Percentiles rank a stretch among this genome's conserved stretches.
These are phyloP conservation scores for Ophiocordyceps camponoti-saundersi DNA, from an alignment of 2,329 filamentous ascomycete genomes.

Conservation along the genomic window DNA sequence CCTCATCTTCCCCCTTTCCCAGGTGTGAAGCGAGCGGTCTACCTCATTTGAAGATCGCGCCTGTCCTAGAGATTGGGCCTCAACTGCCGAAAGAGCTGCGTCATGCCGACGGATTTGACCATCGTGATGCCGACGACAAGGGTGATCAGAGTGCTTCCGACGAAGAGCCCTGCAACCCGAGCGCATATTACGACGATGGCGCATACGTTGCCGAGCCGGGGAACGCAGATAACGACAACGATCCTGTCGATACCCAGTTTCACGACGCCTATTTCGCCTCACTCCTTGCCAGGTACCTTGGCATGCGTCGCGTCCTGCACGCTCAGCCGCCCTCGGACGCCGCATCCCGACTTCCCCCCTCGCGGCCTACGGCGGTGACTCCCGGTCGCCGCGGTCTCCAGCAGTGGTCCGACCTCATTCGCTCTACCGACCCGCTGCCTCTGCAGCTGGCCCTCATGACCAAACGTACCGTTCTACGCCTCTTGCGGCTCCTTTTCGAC, in stretches of 20 bases:
- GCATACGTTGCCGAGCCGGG: conserved; percentile 53
- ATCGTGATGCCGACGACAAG: conserved; percentile 15
- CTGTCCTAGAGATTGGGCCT: conserved; percentile 34
- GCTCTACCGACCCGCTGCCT: conserved; percentile 36
- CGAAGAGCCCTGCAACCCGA: conserved; percentile 21
- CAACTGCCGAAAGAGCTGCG: conserved; percentile 24
- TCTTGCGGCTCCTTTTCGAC: conserved; percentile 49
- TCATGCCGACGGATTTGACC: conserved; percentile 1
- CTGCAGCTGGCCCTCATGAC: conserved; percentile 47
- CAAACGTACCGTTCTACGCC: conserved; percentile 45
- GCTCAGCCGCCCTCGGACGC: conserved; percentile 33
- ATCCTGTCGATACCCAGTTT: conserved; percentile 22
- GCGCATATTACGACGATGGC: conserved; percentile 60
- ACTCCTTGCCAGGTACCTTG: conserved; percentile 46
- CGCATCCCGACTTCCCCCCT: conserved; percentile 32
- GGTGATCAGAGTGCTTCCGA: conserved; percentile 14
- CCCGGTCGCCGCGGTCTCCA: conserved; percentile 30
- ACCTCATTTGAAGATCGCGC: conserved; percentile 53
- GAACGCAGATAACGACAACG: conserved; percentile 11
- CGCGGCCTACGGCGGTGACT: conserved; percentile 38
- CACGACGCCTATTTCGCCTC: conserved; percentile 51
- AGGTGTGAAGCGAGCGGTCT: conserved; percentile 63
- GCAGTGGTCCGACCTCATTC: conserved; percentile 35
- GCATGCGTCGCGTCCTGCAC: conserved; percentile 46
- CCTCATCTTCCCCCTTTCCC: conserved; percentile 2